Evolutionary conservation across 2,329 filamentous ascomycete species (phyloP), one percentile per base, ranked within the genome.

Genomic region (Trichoderma gracile): DNA sequence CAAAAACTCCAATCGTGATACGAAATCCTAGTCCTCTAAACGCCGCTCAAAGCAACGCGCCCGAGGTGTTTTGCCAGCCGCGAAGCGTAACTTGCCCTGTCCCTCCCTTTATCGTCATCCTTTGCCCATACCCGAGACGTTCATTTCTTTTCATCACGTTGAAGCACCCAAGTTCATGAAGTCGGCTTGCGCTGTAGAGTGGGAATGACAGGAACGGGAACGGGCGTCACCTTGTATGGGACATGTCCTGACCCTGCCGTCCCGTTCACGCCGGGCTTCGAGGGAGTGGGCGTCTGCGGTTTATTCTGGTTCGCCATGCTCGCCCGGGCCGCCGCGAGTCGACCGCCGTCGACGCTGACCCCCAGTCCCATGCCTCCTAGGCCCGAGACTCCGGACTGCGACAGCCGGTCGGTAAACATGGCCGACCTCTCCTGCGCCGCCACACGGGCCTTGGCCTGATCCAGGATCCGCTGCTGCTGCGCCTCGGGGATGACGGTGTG

Each of bases 401-500:
- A 14, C 70, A 78, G 75, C 70, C 78, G 80, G 53, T 79, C 76
- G 21, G 74, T 74, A 63, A 79, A 78, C 64, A 77, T 76, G 65
- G 73, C 73, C 23, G 76, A 76, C 30, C 78, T 75, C 66, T 80
- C 78, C 57, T 80, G 79, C 0, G 80, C 79, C 17, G 79, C 79
- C 15, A 79, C 78, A 27, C 81, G 74, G 3, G 80, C 81, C 62
- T 81, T 80, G 8, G 82, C 80, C 71, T 84, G 81, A 59, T 84
- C 81, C 71, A 82, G 74, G 53, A 82, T 78, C 61, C 81, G 79
- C 69, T 81, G 79, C 69, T 83, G 81, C 65, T 82, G 80, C 17
- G 78, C 77, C 68, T 82, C 80, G 43, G 79, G 77, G 70, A 82
- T 81, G 53, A 82, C 79, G 5, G 79, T 82, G 53, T 81, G 79